Evolutionary conservation across 2,329 filamentous ascomycete genomes (phyloP).

Genomic region (Podosphaera xanthii): DNA sequence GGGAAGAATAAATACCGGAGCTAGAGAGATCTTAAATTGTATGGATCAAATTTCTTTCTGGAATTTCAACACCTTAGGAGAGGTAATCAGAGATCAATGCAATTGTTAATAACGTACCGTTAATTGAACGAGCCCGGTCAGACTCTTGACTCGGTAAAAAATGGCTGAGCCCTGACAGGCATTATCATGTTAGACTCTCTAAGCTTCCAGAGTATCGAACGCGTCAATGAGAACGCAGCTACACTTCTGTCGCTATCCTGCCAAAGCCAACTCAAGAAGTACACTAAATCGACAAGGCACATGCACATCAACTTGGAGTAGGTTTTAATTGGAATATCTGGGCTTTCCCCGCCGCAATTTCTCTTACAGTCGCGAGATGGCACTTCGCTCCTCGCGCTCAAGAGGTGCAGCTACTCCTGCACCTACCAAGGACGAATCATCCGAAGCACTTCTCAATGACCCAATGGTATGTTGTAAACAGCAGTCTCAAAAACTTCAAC

Average conservation of each 20-base stretch:
- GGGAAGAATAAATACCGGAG: neutral
- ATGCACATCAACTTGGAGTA: neutral
- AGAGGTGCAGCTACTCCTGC: conserved; percentile 26
- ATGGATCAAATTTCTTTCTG: neutral
- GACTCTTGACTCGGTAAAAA: conserved; percentile 6
- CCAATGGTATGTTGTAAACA: conserved; percentile 13
- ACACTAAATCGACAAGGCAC: neutral
- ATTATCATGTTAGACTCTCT: too few relatives aligned
- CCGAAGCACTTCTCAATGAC: conserved; percentile 14
- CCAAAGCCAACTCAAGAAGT: too few relatives aligned
- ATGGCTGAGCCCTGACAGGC: conserved; percentile 17
- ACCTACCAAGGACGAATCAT: conserved; percentile 34
- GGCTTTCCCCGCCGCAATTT: too few relatives aligned
- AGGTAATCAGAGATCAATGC: neutral
- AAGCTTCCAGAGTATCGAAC: too few relatives aligned
- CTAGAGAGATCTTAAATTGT: neutral
- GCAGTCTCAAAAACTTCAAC: neutral
- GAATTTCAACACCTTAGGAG: conserved; percentile 2
- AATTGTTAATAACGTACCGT: neutral
- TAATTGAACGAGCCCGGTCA: too few relatives aligned
- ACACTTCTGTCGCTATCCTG: too few relatives aligned
- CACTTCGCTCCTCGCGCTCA: conserved; percentile 24
- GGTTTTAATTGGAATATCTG: neutral
- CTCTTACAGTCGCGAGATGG: conserved; percentile 14
- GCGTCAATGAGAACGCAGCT: too few relatives aligned